Base-by-base conservation (phyloP, 768 basidiomycete genomes). In the Suillus luteus region DNA sequence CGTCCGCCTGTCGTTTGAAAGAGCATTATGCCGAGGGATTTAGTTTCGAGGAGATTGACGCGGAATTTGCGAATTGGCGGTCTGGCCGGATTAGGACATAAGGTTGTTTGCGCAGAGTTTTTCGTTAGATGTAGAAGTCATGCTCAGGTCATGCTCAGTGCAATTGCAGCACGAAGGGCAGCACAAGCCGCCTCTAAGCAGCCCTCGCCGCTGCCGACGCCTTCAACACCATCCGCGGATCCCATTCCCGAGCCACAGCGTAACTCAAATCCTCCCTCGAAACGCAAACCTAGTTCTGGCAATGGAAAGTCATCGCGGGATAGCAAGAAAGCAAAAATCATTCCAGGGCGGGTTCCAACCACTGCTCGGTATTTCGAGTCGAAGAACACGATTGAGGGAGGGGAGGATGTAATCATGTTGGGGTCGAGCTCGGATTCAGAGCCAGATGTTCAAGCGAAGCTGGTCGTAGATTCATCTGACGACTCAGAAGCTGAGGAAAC, bases 341-440 rank as follows among this genome's bases (percentile, higher is more conserved):
- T 38, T 24, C 37, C 37, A 10, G 15, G 22, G 55, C 55, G 55
- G 38, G 22, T 22, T 15, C 37, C 37, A 6, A 4, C 19, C 3
- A 55, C 22, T 8, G 19, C 37, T 57, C 55, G 55, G 37, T 57
- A 57, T 38, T 57, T 57, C 22, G 55, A 57, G 3, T 38, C 22
- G 22, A 57, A 57, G 15, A 17, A 24, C 22, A 24, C 9, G 55
- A 14, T 24, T 24, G 55, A 57, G 14, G 37, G 37, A 57, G 55
- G 22, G 22, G 55, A 38, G 9, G 55, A 38, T 24, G 22, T 57
- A 5, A 38, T 57, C 9, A 57, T 57, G 55, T 37, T 57, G 55
- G 55, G 9, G 9, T 57, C 55, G 7, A 57, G 55, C 37, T 38
- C 55, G 6, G 55, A 57, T 38, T 57, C 55, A 57, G 55, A 38